A percentile compares a stretch with the other conserved stretches of the same genome.
These are phyloP conservation scores for Alternaria postmessia DNA, from an alignment of 2,329 filamentous ascomycete species.

Conservation along the genomic window DNA sequence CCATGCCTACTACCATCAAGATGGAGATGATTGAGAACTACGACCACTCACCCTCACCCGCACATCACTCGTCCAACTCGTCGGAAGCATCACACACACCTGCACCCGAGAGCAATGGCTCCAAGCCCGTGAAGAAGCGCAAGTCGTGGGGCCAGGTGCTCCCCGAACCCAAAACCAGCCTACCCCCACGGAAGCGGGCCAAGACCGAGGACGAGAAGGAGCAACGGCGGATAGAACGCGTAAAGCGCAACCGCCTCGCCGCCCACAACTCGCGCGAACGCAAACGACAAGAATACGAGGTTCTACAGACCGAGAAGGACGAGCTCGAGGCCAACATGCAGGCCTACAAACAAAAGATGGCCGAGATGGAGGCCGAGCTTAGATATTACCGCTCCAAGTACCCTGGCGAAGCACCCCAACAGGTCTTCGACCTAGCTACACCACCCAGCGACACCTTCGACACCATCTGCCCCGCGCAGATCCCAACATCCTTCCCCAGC, in stretches of 20 bases:
- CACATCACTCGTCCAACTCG: conserved; percentile 27
- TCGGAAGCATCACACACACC: conserved; percentile 32
- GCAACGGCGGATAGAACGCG: conserved; percentile 94
- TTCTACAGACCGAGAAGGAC: conserved; percentile 72
- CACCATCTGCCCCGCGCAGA: conserved; percentile 48
- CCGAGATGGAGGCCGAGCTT: conserved; percentile 60
- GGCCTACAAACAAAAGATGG: conserved; percentile 59
- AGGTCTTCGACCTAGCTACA: conserved; percentile 33
- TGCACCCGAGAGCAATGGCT: conserved; percentile 29
- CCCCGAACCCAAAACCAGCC: conserved; percentile 93
- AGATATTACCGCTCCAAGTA: conserved; percentile 45
- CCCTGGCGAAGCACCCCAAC: conserved; percentile 38
- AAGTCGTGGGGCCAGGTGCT: conserved; percentile 99
- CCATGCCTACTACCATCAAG: conserved; percentile 50
- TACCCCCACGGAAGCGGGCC: conserved; percentile 94
- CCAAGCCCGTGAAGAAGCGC: conserved; percentile 84
- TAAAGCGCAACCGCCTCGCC: conserved; percentile 93
- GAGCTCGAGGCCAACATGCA: conserved; percentile 71
- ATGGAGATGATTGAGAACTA: conserved; percentile 52
- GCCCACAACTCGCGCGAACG: conserved; percentile 96
- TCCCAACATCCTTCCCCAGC: conserved; percentile 45
- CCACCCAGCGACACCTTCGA: conserved; percentile 33
- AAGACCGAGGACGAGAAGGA: conserved; percentile 99
- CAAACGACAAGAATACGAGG: conserved; percentile 89
- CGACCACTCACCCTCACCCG: conserved; percentile 32